phyloP scores from a whole-genome alignment of 1,139 yeast species.

The Pichia inconspicua region DNA sequence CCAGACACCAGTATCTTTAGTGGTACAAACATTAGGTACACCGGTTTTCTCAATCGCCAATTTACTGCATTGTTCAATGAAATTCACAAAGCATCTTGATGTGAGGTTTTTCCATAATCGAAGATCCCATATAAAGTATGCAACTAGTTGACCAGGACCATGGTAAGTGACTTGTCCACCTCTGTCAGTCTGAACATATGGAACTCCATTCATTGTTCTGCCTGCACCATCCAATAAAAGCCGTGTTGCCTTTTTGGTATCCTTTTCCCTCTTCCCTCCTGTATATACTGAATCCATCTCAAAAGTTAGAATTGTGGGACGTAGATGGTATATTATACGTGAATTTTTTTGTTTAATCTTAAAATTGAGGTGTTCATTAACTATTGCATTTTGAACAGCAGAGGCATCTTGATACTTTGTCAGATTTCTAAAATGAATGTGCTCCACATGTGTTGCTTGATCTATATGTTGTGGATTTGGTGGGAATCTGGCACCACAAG shows the following conservation, averaged over 20 bases:
- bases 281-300: conserved; percentile 82
- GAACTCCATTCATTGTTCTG: conserved; percentile 49
- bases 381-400: conserved; percentile 52
- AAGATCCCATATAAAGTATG: conserved; percentile 75
- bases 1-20: conserved; percentile 88
- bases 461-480: conserved; percentile 4
- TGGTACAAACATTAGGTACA: conserved; percentile 26
- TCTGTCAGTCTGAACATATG: conserved; percentile 68
- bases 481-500: conserved; percentile 8
- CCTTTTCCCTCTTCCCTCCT: conserved; percentile 75
- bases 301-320: conserved; percentile 54
- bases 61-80: conserved; percentile 59
- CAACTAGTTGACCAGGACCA: conserved; percentile 90
- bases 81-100: conserved; percentile 69
- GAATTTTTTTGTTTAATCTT: conserved; percentile 15
- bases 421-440: conserved; percentile 53
- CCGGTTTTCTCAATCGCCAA: conserved; percentile 35
- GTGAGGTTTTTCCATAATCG: conserved; percentile 51
- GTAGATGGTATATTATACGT: conserved; percentile 1
- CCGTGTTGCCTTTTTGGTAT: conserved; percentile 27
- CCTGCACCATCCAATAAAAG: conserved; percentile 33
- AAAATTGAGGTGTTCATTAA: conserved; percentile 45
- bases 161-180: conserved; percentile 99
- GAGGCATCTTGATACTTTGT: conserved; percentile 54
- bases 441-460: conserved; percentile 36